Base-by-base conservation (phyloP, 306 rosid genomes). In the Prosopis cineraria region DNA sequence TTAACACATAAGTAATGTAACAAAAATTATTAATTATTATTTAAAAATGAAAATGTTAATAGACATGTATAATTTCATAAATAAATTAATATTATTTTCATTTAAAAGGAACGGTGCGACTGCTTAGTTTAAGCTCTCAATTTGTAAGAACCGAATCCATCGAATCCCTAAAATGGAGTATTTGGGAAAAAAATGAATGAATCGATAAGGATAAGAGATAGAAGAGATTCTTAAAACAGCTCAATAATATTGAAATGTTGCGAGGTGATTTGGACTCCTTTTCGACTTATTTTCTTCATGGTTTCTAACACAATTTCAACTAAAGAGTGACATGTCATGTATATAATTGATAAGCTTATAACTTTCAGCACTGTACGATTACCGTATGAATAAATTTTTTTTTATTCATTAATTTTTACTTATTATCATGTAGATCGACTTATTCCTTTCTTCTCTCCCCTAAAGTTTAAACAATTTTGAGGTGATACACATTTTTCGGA, bases 231-330 rank as follows among this genome's bases (percentile, higher is more conserved):
- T 33, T 1, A 63, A 3, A 4, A 9, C 3, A 25, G 12, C 25
- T 10, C 12, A 69, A 3, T 24, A 70, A 12, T 44, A 12, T 19
- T 72, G 75, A 73, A 48, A 67, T 81, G 84, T 44, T 31, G 5
- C 44, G n/a, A 79, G 78, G 88, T 81, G 19, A 79, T 64, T 79
- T 17, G 7, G 27, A 30, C 41, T 56, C 14, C 10, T 2, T 73
- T 50, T 22, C 0, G 20, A 17, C n/a, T 19, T 64, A 8, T 7
- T 64, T 64, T 53, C 29, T 8, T 53, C 6, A 10, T 2, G 14
- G 2, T 55, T 55, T 55, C 25, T 19, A 19, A n/a, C 8, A 5
- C 2, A 1, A 47, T 47, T 13, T 3, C 56, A 50, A 50, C 11
- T 50, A 50, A 50, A 52, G 29, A 2, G 29, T 20, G 29, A 20